phyloP scores from a whole-genome alignment of 2,329 filamentous ascomycete genomes.

The Colletotrichum sublineola region DNA sequence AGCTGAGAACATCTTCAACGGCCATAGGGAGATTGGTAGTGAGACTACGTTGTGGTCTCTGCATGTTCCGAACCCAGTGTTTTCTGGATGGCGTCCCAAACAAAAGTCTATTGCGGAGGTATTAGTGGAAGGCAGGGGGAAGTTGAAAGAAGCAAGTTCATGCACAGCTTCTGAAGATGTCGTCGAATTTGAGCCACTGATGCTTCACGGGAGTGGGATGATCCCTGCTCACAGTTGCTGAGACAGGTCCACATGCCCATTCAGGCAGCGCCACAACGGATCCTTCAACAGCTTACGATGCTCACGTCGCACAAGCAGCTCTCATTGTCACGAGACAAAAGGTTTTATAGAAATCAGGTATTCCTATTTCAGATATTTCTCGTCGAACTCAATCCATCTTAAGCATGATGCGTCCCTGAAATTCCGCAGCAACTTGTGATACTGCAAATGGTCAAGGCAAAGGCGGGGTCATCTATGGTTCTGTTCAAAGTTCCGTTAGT shows the following conservation, averaged over 20 bases:
- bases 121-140: background rate
- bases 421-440: background rate
- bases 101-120: background rate
- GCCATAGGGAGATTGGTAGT: no score
- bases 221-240: background rate
- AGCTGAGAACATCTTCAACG: no score
- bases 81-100: background rate
- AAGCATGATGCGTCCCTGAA: background rate
- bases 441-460: background rate
- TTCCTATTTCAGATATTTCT: background rate
- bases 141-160: background rate
- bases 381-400: background rate
- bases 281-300: background rate
- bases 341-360: background rate
- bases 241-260: constrained; percentile 10
- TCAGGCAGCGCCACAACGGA: background rate
- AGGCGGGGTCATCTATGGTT: background rate
- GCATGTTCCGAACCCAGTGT: no score
- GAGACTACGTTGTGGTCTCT: no score
- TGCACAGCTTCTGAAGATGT: background rate
- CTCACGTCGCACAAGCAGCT: background rate
- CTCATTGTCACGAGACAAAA: background rate
- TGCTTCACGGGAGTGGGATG: constrained; percentile 1
- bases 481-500: constrained; percentile 2
- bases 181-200: constrained; percentile 8